phyloP scores from a whole-genome alignment of 2,329 filamentous ascomycete genomes.

The Aspergillus melleus region DNA sequence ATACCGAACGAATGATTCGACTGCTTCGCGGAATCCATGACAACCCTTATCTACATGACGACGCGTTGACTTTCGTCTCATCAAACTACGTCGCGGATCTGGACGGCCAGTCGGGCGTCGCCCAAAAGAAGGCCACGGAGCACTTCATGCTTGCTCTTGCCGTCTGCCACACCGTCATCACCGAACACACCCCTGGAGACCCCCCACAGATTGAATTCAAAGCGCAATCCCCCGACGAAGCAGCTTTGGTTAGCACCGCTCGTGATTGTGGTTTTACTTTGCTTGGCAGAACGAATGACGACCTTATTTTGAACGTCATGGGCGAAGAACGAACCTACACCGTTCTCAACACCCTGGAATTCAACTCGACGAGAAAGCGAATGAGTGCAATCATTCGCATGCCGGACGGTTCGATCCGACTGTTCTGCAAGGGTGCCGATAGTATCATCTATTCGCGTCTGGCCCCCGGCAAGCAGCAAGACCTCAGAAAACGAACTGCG shows the following conservation, averaged over 20 bases:
- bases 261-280: conserved; percentile 95
- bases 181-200: conserved; percentile 85
- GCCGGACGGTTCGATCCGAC: conserved; percentile 83
- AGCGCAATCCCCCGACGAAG: conserved; percentile 95
- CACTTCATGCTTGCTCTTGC: conserved; percentile 94
- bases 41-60: conserved; percentile 88
- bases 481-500: conserved; percentile 79
- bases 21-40: conserved; percentile 75
- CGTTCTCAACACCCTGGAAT: conserved; percentile 92
- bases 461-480: conserved; percentile 78
- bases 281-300: conserved; percentile 74
- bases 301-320: conserved; percentile 81
- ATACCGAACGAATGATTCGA: conserved; percentile 69
- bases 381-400: conserved; percentile 98
- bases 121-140: conserved; percentile 76
- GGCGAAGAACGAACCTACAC: conserved; percentile 82
- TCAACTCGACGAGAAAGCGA: conserved; percentile 93
- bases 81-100: conserved; percentile 86
- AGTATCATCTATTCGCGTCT: conserved; percentile 95
- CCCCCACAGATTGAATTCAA: conserved; percentile 91
- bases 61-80: conserved; percentile 87
- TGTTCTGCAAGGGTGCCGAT: conserved; percentile 97
- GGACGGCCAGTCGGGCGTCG: conserved; percentile 70
- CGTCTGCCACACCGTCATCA: conserved; percentile 95
- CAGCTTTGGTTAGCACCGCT: conserved; percentile 88